A percentile compares a stretch with the other conserved stretches of the same genome.
phyloP scores from a whole-genome alignment of 2,329 filamentous ascomycete genomes.

The Aspergillus quadricinctus region DNA sequence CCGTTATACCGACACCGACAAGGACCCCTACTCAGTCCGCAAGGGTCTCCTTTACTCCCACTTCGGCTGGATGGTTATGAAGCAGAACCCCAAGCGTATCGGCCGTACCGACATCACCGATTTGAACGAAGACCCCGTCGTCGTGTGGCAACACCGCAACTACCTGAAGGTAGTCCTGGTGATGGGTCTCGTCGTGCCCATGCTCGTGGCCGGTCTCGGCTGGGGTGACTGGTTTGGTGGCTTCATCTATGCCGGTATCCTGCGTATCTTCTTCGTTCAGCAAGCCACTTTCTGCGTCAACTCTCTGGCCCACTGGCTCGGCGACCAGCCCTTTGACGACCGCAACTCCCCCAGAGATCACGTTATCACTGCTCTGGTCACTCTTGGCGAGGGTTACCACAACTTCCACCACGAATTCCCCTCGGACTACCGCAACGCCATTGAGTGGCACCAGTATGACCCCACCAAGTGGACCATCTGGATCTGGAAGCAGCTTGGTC shows the following conservation, averaged over 20 bases:
- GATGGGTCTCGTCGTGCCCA: constrained; percentile 75
- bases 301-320: constrained; percentile 84
- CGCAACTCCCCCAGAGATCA: constrained; percentile 87
- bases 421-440: constrained; percentile 87
- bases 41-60: constrained; percentile 82
- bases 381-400: constrained; percentile 85
- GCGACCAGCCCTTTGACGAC: constrained; percentile 89
- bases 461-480: constrained; percentile 89
- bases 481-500: constrained; percentile 75
- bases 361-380: constrained; percentile 78
- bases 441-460: constrained; percentile 87
- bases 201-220: constrained; percentile 67
- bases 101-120: constrained; percentile 86
- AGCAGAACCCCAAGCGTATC: constrained; percentile 86
- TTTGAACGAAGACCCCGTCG: constrained; percentile 78
- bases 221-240: constrained; percentile 81
- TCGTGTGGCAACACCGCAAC: constrained; percentile 83
- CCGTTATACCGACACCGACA: constrained; percentile 87
- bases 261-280: constrained; percentile 85
- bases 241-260: constrained; percentile 78
- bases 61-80: constrained; percentile 88
- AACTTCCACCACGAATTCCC: constrained; percentile 97
- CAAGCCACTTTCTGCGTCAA: constrained; percentile 93
- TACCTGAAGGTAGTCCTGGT: constrained; percentile 74
- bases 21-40: constrained; percentile 86